These are phyloP conservation scores for Malassezia japonica DNA, from an alignment of 1,284 basidiomycete species.

Conservation along the genomic window DNA sequence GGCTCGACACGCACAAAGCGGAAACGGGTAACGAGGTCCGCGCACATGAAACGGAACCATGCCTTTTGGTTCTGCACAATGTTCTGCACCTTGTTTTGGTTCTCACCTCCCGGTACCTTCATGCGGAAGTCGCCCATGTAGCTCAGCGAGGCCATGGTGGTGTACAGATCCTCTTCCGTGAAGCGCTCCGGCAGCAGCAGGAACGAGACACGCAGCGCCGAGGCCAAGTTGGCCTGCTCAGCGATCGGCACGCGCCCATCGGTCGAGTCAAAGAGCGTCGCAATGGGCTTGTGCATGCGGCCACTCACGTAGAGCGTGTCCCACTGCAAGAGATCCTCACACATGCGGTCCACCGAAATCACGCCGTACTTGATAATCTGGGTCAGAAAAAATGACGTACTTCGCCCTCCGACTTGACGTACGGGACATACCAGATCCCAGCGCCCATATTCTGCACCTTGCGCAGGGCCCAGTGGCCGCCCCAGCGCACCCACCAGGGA, in stretches of 20 bases:
- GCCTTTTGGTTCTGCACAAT: slow-evolving; percentile 58
- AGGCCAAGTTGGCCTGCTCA: slow-evolving; percentile 82
- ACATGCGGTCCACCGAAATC: slow-evolving; percentile 78
- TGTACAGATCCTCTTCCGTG: slow-evolving; percentile 71
- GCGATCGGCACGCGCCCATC: slow-evolving; percentile 80
- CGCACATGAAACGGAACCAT: slow-evolving; percentile 80
- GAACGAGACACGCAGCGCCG: slow-evolving; percentile 72
- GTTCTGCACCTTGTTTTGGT: slow-evolving; percentile 83
- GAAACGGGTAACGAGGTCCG: slow-evolving; percentile 50
- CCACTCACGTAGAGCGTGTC: slow-evolving; percentile 84
- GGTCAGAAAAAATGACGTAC: slow-evolving; percentile 18
- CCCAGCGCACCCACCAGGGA: slow-evolving; percentile 66
- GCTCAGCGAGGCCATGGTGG: slow-evolving; percentile 72
- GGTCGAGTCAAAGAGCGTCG: slow-evolving; percentile 47
- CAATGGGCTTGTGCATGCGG: slow-evolving; percentile 82
- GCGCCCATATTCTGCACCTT: slow-evolving; percentile 70
- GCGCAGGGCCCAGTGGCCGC: slow-evolving; percentile 69
- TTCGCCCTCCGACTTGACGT: slow-evolving; percentile 20
- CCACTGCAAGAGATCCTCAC: slow-evolving; percentile 84
- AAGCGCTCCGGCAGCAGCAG: slow-evolving; percentile 57
- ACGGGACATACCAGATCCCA: slow-evolving; percentile 64
- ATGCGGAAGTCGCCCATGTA: slow-evolving; percentile 82
- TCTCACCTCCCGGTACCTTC: slow-evolving; percentile 78
- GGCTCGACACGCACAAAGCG: slow-evolving; percentile 32
- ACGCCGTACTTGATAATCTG: slow-evolving; percentile 97